phyloP scores from a whole-genome alignment of 2,329 filamentous ascomycete genomes.

The Aspergillus sp. region DNA sequence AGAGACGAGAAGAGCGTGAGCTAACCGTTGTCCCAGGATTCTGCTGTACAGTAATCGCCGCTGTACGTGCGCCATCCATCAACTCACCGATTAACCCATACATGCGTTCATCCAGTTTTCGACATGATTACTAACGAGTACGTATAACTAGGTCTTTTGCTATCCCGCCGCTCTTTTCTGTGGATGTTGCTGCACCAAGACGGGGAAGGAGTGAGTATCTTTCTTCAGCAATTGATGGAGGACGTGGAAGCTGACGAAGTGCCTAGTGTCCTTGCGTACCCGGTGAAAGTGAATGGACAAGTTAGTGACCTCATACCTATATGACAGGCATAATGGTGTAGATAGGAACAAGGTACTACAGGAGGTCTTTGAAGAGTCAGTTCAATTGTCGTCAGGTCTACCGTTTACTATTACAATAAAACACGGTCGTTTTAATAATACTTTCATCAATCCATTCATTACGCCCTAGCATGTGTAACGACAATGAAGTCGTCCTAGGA shows the following conservation, averaged over 20 bases:
- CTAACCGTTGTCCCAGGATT: constrained; percentile 28
- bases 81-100: too few relatives aligned
- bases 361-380: background rate
- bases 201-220: constrained; percentile 44
- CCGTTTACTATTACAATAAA: too few relatives aligned
- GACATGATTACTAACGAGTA: background rate
- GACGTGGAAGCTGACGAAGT: constrained; percentile 4
- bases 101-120: too few relatives aligned
- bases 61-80: constrained; percentile 31
- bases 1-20: too few relatives aligned
- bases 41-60: constrained; percentile 40
- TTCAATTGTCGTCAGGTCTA: background rate
- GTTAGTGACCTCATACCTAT: constrained; percentile 43
- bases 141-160: constrained; percentile 40
- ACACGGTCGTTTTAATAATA: too few relatives aligned
- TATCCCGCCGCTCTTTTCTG: constrained; percentile 50
- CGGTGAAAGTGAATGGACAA: constrained; percentile 45
- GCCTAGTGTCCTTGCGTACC: constrained; percentile 43
- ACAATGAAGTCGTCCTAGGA: too few relatives aligned
- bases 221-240: background rate
- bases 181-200: constrained; percentile 48
- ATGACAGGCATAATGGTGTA: background rate
- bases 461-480: too few relatives aligned
- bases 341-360: too few relatives aligned
- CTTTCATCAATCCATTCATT: too few relatives aligned